These are phyloP conservation scores for Anthoceros angustus DNA, from an alignment of 225 moss, liverwort and hornwort species.

Conservation along the genomic window DNA sequence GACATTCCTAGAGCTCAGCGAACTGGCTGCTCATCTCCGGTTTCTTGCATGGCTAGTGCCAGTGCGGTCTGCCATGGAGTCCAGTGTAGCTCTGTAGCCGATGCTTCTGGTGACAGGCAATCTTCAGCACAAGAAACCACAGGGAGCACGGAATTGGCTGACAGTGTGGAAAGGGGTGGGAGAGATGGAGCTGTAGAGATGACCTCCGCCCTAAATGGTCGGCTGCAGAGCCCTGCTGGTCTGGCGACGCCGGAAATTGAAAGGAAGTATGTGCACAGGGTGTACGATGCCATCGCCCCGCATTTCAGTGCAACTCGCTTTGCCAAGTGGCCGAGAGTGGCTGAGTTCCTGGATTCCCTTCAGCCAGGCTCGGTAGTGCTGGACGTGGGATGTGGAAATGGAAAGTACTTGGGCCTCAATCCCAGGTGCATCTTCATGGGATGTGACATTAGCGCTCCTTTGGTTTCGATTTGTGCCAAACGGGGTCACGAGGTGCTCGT, in stretches of 20 bases:
- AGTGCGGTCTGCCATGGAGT: too few species aligned
- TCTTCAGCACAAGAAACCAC: too few species aligned
- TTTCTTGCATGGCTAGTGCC: too few species aligned
- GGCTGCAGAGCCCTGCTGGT: background rate
- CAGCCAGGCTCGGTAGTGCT: conserved; percentile 62
- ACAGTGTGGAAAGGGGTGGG: too few species aligned
- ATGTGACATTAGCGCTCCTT: conserved; percentile 83
- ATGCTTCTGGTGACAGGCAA: too few species aligned
- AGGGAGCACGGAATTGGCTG: too few species aligned
- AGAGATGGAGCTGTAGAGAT: too few species aligned
- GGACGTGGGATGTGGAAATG: conserved; percentile 96
- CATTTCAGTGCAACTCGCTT: conserved; percentile 97
- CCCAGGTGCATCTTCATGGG: conserved; percentile 62
- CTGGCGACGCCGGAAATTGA: conserved; percentile 67
- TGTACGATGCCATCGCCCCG: conserved; percentile 92
- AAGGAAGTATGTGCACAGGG: conserved; percentile 81
- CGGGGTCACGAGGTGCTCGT: conserved; percentile 81
- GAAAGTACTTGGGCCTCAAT: conserved; percentile 83
- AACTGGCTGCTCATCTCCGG: too few species aligned
- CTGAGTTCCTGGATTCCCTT: conserved; percentile 53
- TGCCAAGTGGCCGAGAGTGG: conserved; percentile 96
- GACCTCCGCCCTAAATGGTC: too few species aligned
- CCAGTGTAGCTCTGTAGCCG: too few species aligned
- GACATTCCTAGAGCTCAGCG: too few species aligned
- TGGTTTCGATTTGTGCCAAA: conserved; percentile 62